phyloP scores from a whole-genome alignment of 2,329 filamentous ascomycete species.

The Gaeumannomyces tritici region DNA sequence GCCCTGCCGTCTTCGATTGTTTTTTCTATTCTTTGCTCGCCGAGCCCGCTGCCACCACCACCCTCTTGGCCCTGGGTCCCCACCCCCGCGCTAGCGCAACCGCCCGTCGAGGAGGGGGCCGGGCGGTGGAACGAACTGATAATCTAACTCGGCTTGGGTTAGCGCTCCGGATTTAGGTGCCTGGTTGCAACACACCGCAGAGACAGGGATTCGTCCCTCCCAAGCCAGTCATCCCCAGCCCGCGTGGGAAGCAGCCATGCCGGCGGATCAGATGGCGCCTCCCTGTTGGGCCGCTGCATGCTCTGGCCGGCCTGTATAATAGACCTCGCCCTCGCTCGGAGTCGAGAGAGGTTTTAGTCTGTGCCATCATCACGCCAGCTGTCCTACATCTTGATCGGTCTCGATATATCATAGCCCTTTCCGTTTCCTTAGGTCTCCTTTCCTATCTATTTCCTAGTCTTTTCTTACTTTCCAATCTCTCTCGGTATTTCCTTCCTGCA shows the following conservation, averaged over 20 bases:
- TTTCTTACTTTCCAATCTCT: slow-evolving; percentile 5
- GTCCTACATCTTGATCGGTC: background rate
- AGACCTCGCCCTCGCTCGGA: background rate
- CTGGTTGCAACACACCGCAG: background rate
- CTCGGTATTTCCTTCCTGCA: slow-evolving; percentile 1
- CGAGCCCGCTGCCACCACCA: slow-evolving; percentile 11
- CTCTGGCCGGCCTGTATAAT: slow-evolving; percentile 1
- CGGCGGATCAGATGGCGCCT: background rate
- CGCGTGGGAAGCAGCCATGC: background rate
- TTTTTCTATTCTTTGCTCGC: background rate
- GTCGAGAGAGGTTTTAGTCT: background rate
- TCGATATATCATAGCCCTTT: slow-evolving; percentile 5
- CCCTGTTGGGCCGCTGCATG: background rate
- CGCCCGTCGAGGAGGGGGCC: background rate
- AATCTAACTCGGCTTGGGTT: background rate
- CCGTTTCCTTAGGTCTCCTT: slow-evolving; percentile 6
- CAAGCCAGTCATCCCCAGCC: too few relatives aligned
- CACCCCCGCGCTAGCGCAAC: background rate
- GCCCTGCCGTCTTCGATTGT: background rate
- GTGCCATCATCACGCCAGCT: background rate
- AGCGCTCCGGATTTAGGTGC: background rate
- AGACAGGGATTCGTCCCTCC: background rate
- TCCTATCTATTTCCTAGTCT: slow-evolving; percentile 7
- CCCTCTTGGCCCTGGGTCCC: background rate
- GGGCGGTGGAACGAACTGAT: background rate